Percentiles rank a stretch among this genome's conserved stretches.
Conservation (phyloP, 768 basidiomycete species). For the Pisolithus microcarpus region DNA sequence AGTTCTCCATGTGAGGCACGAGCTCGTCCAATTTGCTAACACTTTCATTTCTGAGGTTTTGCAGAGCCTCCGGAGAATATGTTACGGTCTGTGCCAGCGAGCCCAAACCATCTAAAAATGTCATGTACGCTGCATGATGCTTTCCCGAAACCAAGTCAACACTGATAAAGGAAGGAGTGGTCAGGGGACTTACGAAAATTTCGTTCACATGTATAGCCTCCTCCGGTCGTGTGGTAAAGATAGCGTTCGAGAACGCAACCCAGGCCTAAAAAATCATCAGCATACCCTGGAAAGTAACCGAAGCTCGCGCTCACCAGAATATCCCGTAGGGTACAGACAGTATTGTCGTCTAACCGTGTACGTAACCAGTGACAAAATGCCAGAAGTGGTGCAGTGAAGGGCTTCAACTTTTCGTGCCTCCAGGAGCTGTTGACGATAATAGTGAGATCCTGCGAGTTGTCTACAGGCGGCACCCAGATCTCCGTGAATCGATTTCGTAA, state of each 20-base stretch:
- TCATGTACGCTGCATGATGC: slow-evolving; percentile 93
- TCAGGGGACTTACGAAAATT: slow-evolving; percentile 55
- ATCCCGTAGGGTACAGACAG: slow-evolving; percentile 76
- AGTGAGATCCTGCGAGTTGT: slow-evolving; percentile 62
- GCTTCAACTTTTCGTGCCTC: slow-evolving; percentile 44
- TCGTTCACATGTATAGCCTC: slow-evolving; percentile 36
- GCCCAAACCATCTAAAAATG: slow-evolving; percentile 81
- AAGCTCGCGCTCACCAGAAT: slow-evolving; percentile 55
- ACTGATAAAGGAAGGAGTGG: neutral
- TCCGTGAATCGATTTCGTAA: slow-evolving; percentile 97
- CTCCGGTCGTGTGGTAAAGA: slow-evolving; percentile 29
- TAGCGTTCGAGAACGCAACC: slow-evolving; percentile 79
- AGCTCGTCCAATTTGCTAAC: slow-evolving; percentile 46
- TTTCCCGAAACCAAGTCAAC: slow-evolving; percentile 27
- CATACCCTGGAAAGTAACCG: neutral
- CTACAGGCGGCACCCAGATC: slow-evolving; percentile 92
- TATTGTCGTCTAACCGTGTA: slow-evolving; percentile 48
- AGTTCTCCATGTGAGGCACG: slow-evolving; percentile 36
- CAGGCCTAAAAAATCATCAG: slow-evolving; percentile 56
- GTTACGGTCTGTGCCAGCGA: slow-evolving; percentile 67
- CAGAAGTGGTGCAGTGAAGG: slow-evolving; percentile 57
- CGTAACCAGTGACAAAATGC: slow-evolving; percentile 82
- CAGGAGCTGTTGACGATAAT: slow-evolving; percentile 72
- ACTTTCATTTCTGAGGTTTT: slow-evolving; percentile 56
- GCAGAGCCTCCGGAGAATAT: slow-evolving; percentile 53